phyloP scores from a whole-genome alignment of 2,329 filamentous ascomycete species.

The Arthrobotrys iridis region DNA sequence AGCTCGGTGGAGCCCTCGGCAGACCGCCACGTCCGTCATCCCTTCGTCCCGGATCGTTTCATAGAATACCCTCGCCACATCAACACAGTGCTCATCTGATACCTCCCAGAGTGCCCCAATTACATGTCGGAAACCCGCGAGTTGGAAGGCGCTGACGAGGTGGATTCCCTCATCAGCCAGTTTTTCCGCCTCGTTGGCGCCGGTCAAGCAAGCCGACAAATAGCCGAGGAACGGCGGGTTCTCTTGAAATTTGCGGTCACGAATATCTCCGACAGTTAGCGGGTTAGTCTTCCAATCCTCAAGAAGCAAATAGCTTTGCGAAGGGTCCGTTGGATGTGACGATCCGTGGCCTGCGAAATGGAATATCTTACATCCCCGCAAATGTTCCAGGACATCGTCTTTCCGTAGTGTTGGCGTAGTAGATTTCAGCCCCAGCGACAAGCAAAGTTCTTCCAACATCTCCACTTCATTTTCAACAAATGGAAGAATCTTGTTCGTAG shows the following conservation, averaged over 20 bases:
- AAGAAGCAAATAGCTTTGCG: constrained; percentile 59
- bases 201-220: constrained; percentile 13
- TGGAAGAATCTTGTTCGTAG: constrained; percentile 16
- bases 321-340: constrained; percentile 59
- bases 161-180: constrained; percentile 62
- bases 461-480: constrained; percentile 23
- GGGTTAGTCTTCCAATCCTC: neutral
- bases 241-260: neutral
- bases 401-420: neutral
- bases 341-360: constrained; percentile 63
- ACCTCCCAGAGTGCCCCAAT: constrained; percentile 63
- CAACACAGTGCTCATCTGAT: constrained; percentile 59
- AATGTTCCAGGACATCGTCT: neutral
- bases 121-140: constrained; percentile 63
- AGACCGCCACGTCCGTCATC: constrained; percentile 28
- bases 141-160: constrained; percentile 61
- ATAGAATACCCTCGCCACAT: constrained; percentile 59
- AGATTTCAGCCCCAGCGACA: neutral
- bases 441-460: neutral
- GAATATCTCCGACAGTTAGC: neutral
- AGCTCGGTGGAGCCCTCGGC: constrained; percentile 18
- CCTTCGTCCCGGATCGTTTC: constrained; percentile 37
- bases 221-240: constrained; percentile 12
- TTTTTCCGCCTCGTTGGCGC: neutral
- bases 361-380: neutral